These are phyloP conservation scores for Trichoderma sp. DNA, from an alignment of 2,329 filamentous ascomycete species.

Conservation along the genomic window DNA sequence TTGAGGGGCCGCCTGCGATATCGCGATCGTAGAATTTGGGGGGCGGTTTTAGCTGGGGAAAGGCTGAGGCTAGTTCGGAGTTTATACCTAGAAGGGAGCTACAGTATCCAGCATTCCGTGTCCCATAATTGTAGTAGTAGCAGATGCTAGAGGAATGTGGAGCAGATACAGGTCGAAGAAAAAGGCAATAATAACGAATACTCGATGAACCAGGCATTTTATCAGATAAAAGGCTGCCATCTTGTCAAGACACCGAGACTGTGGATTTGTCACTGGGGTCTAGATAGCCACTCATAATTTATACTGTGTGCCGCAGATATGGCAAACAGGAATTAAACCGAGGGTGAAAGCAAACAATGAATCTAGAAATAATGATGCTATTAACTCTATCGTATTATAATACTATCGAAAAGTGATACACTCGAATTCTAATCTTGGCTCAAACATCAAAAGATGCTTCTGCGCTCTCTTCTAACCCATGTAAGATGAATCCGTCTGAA, in stretches of 20 bases:
- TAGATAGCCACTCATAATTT: too few species aligned
- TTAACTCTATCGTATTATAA: neutral
- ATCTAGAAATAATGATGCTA: neutral
- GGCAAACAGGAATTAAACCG: too few species aligned
- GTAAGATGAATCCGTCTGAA: neutral
- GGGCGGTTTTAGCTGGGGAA: neutral
- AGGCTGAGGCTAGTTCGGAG: neutral
- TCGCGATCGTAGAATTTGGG: neutral
- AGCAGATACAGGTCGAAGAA: too few species aligned
- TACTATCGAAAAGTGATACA: neutral
- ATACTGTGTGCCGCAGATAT: too few species aligned
- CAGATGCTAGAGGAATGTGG: too few species aligned
- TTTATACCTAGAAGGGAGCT: neutral
- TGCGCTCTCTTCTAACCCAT: too few species aligned
- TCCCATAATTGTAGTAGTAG: neutral
- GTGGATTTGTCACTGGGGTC: too few species aligned
- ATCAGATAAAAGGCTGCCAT: too few species aligned
- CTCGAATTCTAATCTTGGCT: too few species aligned
- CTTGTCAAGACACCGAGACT: too few species aligned
- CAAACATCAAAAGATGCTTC: neutral
- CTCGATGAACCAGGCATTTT: too few species aligned
- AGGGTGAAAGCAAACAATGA: neutral
- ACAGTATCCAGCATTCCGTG: neutral
- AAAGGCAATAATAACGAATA: too few species aligned
- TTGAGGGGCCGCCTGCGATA: neutral